A percentile compares a stretch with the other conserved stretches of the same genome.
Conservation (phyloP, 441 rosid genomes). For the Adansonia rubrostipa region DNA sequence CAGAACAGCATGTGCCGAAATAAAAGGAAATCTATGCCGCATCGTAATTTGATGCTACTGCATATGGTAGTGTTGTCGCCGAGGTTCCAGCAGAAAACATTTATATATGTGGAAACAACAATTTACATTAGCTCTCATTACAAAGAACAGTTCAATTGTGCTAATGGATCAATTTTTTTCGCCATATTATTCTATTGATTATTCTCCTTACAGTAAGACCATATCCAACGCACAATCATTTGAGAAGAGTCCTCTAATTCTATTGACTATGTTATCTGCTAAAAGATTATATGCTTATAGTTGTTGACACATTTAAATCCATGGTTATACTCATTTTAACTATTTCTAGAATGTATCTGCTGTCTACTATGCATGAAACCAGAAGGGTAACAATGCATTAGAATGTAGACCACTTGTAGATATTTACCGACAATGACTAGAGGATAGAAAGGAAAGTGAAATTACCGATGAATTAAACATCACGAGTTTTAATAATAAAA, state of each 20-base stretch:
- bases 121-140: background rate
- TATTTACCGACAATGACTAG: background rate
- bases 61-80: background rate
- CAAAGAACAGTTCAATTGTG: background rate
- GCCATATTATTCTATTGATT: background rate
- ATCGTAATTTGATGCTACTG: background rate
- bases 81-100: background rate
- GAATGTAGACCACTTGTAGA: background rate
- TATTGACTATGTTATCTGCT: background rate
- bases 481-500: background rate
- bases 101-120: background rate
- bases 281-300: background rate
- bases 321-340: background rate
- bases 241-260: background rate
- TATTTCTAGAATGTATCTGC: background rate
- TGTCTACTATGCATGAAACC: background rate
- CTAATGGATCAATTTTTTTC: background rate
- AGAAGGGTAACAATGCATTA: slow-evolving; percentile 1
- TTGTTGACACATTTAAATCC: background rate
- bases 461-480: background rate
- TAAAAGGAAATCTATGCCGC: background rate
- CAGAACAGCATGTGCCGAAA: background rate
- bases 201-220: background rate
- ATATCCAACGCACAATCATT: background rate
- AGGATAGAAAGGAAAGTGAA: background rate